These are phyloP conservation scores for Mycena alexandri DNA, from an alignment of 768 basidiomycete species.

Conservation along the genomic window DNA sequence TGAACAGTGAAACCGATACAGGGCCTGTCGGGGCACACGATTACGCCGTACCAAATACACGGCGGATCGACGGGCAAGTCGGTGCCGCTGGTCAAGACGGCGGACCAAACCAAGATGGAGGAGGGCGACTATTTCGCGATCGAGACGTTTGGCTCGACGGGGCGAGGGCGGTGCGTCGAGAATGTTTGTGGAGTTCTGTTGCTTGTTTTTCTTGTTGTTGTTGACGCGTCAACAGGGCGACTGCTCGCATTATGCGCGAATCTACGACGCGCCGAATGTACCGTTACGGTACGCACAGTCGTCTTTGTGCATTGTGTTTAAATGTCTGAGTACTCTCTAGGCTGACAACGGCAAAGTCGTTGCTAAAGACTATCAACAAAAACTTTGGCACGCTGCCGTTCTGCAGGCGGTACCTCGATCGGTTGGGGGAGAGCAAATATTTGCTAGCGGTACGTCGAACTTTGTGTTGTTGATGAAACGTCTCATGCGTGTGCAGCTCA, in stretches of 20 bases:
- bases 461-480: not conserved
- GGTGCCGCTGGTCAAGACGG: conserved; percentile 88
- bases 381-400: conserved; percentile 97
- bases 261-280: conserved; percentile 75
- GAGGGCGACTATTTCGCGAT: conserved; percentile 99
- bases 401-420: conserved; percentile 95
- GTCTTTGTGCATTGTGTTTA: not conserved
- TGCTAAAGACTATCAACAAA: conserved; percentile 89
- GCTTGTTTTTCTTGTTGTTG: too few species aligned
- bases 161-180: conserved; percentile 89
- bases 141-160: conserved; percentile 99
- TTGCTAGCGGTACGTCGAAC: conserved; percentile 79
- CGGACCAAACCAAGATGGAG: conserved; percentile 97
- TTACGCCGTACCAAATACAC: conserved; percentile 91
- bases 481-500: conserved; percentile 67
- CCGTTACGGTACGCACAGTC: conserved; percentile 72
- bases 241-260: conserved; percentile 91
- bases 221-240: conserved; percentile 71
- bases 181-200: conserved; percentile 55
- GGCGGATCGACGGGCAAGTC: conserved; percentile 79
- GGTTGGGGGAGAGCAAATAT: conserved; percentile 93
- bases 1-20: conserved; percentile 88
- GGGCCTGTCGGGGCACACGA: conserved; percentile 96
- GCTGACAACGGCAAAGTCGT: conserved; percentile 84
- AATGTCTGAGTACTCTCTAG: conserved; percentile 51